Percentiles rank a stretch among this genome's conserved stretches.
Evolutionary conservation across 768 basidiomycete species (phyloP).

Genomic region (Amanita thiersii): DNA sequence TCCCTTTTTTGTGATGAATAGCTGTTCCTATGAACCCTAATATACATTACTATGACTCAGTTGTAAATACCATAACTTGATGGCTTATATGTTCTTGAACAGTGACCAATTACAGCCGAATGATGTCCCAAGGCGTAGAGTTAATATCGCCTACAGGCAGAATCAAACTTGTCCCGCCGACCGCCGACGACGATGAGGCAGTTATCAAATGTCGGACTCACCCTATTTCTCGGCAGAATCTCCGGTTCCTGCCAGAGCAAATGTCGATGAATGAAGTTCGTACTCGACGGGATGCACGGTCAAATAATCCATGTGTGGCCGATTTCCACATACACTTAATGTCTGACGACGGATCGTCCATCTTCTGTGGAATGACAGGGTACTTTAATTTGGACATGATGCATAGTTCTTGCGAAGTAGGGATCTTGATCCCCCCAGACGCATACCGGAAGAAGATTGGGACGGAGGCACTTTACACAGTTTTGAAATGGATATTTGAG

Average conservation of each 20-base stretch:
- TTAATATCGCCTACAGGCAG: conserved; percentile 26
- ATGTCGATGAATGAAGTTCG: conserved; percentile 27
- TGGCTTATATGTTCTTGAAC: neutral
- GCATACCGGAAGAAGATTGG: conserved; percentile 28
- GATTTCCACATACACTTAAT: conserved; percentile 30
- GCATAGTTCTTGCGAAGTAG: conserved; percentile 30
- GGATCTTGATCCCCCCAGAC: conserved; percentile 30
- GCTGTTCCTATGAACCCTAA: too few species aligned
- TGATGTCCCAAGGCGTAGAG: conserved; percentile 18
- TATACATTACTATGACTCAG: neutral
- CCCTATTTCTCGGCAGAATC: conserved; percentile 27
- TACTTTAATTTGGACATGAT: conserved; percentile 29
- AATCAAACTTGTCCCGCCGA: conserved; percentile 26
- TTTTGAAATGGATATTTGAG: conserved; percentile 34
- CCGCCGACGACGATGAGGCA: conserved; percentile 24
- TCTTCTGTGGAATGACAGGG: conserved; percentile 28
- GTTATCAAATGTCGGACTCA: conserved; percentile 28
- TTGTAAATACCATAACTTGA: neutral
- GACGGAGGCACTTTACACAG: conserved; percentile 34
- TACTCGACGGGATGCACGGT: conserved; percentile 24
- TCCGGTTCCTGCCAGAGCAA: conserved; percentile 29
- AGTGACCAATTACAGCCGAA: too few species aligned
- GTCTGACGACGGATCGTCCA: conserved; percentile 16
- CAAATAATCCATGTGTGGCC: conserved; percentile 21
- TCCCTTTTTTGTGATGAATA: too few species aligned